phyloP scores from a whole-genome alignment of 2,329 filamentous ascomycete genomes.

The Colletotrichum limetticola region DNA sequence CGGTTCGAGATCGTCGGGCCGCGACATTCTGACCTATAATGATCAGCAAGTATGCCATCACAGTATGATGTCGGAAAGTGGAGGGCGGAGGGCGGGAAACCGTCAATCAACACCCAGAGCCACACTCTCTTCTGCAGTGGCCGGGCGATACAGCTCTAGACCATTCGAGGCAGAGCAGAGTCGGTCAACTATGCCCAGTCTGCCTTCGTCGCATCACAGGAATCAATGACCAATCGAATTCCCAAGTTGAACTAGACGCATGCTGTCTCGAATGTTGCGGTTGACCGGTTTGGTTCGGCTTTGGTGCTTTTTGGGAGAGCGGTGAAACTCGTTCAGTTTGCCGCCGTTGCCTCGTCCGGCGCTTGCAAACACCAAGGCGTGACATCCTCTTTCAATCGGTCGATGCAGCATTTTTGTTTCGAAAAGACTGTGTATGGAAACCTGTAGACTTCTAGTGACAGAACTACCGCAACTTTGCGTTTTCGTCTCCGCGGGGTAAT shows the following conservation, averaged over 20 bases:
- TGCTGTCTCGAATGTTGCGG: not conserved
- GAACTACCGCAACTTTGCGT: not conserved
- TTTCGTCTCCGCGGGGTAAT: not conserved
- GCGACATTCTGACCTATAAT: not conserved
- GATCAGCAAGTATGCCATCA: not conserved
- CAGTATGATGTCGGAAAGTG: not conserved
- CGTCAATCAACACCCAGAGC: not conserved
- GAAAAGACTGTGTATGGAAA: not conserved
- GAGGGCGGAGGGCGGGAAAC: not conserved
- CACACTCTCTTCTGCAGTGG: not conserved
- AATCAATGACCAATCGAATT: slow-evolving; percentile 9
- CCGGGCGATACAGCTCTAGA: not conserved
- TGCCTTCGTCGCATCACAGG: not conserved
- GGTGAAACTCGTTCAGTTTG: not conserved
- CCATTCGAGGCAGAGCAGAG: not conserved
- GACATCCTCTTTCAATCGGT: not conserved
- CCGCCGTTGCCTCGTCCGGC: not conserved
- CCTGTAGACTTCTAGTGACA: not conserved
- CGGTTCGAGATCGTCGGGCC: not conserved
- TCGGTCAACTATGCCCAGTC: not conserved
- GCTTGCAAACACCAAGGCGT: not conserved
- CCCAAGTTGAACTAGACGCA: slow-evolving; percentile 9
- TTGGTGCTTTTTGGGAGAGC: not conserved
- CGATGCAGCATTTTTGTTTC: not conserved
- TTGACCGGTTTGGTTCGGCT: slow-evolving; percentile 10